Base-by-base conservation (phyloP, 495 filamentous ascomycete genomes). In the Pseudotulostoma volvatum region DNA sequence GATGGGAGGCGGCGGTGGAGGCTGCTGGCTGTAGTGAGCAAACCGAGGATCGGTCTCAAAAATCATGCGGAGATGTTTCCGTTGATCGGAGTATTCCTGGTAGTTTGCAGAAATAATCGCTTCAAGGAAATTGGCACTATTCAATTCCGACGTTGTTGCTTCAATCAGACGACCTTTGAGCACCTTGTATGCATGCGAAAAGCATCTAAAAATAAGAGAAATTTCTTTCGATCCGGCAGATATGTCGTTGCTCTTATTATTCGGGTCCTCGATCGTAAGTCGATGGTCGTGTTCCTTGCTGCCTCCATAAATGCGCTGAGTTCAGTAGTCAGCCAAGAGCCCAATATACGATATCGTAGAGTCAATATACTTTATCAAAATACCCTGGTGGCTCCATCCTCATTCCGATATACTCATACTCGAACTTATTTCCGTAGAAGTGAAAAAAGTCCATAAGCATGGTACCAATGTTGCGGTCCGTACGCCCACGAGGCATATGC, bases 201-300 rank as follows among this genome's bases (percentile, higher is more conserved):
- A 96, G 7, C 59, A 50, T 4, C 59, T 41, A 32, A 81, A 59
- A 25, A 97, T 80, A 11, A 63, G 50, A 0, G 47, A 20, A 14
- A 77, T 77, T 34, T 80, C 76, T 25, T 55, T 67, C 2, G 84
- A 84, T 1, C 84, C 84, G 9, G 83, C 56, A 1, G 88, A 73
- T 9, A 97, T 85, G 45, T 96, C 85, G 49, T 95, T 95, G 11
- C 61, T 58, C 0, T 68, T 56, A 37, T 79, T 77, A 51, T 96
- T 93, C 0, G 90, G 90, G 52, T 97, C 92, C 38, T 87, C 74
- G 43, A 96, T 92, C 2, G 70, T 76, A 4, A 94, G 61, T 15
- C 70, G 64, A 35, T 66, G 55, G 18, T 63, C 54, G 37, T 66
- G 63, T 40, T 73, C 61, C 16, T 33, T 30, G 33, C 47, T 45